Conservation (phyloP, 2,329 filamentous ascomycete species). For the Botryotinia convoluta region DNA sequence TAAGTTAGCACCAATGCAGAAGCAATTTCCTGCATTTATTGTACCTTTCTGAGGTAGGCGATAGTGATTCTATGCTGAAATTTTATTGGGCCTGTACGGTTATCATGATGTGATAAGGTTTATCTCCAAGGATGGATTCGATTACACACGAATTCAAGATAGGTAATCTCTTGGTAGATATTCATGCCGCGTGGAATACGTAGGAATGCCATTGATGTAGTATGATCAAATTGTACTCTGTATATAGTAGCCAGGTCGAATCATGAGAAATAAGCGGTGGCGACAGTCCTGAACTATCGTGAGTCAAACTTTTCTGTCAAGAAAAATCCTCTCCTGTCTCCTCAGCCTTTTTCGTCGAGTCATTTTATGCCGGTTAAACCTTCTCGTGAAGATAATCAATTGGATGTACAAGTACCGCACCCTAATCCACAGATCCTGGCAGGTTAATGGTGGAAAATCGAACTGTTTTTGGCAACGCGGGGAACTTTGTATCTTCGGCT, state of each 20-base stretch:
- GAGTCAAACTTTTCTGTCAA: neutral
- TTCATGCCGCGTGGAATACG: neutral
- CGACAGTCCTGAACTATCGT: neutral
- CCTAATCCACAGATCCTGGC: neutral
- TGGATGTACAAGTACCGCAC: neutral
- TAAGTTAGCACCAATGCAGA: constrained; percentile 6
- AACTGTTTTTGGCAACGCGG: constrained; percentile 12
- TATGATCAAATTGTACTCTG: neutral
- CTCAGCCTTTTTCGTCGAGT: neutral
- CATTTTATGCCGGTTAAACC: neutral
- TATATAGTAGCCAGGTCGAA: neutral
- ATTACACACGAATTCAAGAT: constrained; percentile 1
- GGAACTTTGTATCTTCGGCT: neutral
- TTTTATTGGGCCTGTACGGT: neutral
- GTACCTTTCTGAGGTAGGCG: neutral
- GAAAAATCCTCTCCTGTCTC: neutral
- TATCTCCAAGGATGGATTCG: constrained; percentile 9
- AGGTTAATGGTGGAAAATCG: constrained; percentile 2
- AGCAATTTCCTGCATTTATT: neutral
- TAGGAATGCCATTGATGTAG: too few species aligned
- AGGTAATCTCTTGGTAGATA: neutral
- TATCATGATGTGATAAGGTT: constrained; percentile 18
- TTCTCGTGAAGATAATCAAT: neutral
- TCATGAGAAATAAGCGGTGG: neutral
- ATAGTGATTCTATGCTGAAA: neutral